Evolutionary conservation across 192 early-diverging fungal genomes (phyloP).

Genomic region (Umbelopsis sp.): DNA sequence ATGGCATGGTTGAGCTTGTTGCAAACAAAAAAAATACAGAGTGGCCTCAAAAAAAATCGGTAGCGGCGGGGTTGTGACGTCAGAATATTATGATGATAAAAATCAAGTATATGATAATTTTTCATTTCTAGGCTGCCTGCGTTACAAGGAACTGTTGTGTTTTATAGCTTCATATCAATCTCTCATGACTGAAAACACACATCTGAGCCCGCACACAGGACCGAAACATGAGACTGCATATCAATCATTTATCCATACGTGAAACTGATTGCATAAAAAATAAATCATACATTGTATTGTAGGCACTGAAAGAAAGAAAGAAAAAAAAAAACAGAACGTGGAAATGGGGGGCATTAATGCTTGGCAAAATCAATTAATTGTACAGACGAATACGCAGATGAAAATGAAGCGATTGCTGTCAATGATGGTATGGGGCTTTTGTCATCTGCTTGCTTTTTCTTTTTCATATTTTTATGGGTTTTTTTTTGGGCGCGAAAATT

Average conservation of each 20-base stretch:
- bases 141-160: no score
- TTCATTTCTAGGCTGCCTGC: no score
- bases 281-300: constrained; percentile 20
- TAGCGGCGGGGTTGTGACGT: no score
- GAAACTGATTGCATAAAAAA: background rate
- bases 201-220: no score
- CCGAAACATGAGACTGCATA: no score
- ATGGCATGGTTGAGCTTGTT: constrained; percentile 22
- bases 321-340: background rate
- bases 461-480: background rate
- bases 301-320: no score
- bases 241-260: no score
- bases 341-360: constrained; percentile 3
- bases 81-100: no score
- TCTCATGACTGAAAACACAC: no score
- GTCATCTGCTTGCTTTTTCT: background rate
- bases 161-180: no score
- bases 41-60: constrained; percentile 10
- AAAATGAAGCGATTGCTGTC: constrained; percentile 1
- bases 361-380: constrained; percentile 11
- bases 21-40: constrained; percentile 14
- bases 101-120: no score
- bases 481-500: background rate
- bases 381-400: constrained; percentile 19
- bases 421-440: background rate